phyloP scores from a whole-genome alignment of 176 grass and related monocot genomes.

The Microstegium vimineum region DNA sequence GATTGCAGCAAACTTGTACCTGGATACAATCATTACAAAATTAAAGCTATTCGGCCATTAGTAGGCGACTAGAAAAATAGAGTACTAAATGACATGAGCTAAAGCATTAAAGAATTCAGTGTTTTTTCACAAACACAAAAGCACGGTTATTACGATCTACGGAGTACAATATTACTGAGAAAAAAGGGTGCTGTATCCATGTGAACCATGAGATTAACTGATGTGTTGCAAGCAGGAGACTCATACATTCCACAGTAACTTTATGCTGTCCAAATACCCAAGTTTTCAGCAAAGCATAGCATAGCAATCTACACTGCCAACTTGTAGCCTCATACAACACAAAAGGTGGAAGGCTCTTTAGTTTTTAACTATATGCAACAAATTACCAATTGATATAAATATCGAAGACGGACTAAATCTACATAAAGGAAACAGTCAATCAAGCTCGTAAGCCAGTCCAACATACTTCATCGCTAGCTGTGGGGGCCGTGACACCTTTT shows the following conservation, averaged over 20 bases:
- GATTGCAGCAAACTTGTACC: conserved; percentile 83
- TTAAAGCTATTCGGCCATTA: neutral
- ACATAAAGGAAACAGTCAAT: neutral
- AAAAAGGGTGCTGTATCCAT: neutral
- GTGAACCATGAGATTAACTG: neutral
- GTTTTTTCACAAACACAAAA: neutral
- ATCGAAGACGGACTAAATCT: neutral
- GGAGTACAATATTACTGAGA: neutral
- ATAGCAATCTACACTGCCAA: conserved; percentile 1
- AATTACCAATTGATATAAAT: neutral
- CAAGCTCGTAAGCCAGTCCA: neutral
- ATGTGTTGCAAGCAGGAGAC: neutral
- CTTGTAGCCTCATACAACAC: neutral
- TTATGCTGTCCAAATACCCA: neutral
- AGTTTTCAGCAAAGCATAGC: neutral
- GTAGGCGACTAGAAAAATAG: neutral
- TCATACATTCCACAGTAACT: neutral
- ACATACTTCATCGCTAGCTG: neutral
- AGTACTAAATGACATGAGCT: neutral
- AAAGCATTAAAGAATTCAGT: neutral
- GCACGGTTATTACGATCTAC: neutral
- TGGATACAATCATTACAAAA: conserved; percentile 32
- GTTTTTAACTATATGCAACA: neutral
- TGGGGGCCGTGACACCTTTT: neutral
- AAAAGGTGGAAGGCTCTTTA: neutral